Evolutionary conservation across 1,284 basidiomycete species (phyloP), one percentile per base, ranked within the genome.

Genomic region (Pseudozyma hubeiensis): DNA sequence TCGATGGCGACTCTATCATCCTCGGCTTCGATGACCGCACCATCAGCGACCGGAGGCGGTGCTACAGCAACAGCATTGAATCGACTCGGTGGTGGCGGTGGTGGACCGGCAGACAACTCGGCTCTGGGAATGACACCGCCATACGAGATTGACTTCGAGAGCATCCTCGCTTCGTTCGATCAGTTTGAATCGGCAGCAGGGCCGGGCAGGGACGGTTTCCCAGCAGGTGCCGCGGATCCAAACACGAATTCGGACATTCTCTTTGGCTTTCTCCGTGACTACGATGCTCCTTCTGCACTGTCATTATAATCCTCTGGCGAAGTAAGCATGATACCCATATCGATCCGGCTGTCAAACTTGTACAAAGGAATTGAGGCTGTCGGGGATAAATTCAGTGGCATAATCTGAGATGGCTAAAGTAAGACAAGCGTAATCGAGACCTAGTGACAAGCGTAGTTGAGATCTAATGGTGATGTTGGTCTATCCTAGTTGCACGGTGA

Each of bases 131-230:
- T 39, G 14, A 57, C 54, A 9, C 44, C 55, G 29, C 62, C 62
- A 10, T 64, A 64, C 55, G 62, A 64, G 54, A 57, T 64, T 19
- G 62, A 64, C 34, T 64, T 64, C 16, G 62, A 64, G 17, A 50
- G 47, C 45, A 64, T 64, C n/a, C 50, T 64, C 5, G 48, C 62
- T 13, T 64, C 62, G 8, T 64, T 64, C 17, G 62, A 64, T 13
- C 53, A 55, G 4, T 57, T 64, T 16, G 62, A 64, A 9, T 24
- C 53, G 14, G n/a, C 60, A 8, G 35, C 40, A 16, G 60, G 43
- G 14, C 34, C 34, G 1, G 53, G 40, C 0, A 17, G 7, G 6
- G 53, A 45, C 2, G 48, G 48, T 29, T 44, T 46, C 39, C 11
- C 43, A 29, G 13, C 39, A 44, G 59, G 47, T 9, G 35, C 33